Evolutionary conservation across 768 basidiomycete species (phyloP).

Genomic region (Lyophyllum decastes): DNA sequence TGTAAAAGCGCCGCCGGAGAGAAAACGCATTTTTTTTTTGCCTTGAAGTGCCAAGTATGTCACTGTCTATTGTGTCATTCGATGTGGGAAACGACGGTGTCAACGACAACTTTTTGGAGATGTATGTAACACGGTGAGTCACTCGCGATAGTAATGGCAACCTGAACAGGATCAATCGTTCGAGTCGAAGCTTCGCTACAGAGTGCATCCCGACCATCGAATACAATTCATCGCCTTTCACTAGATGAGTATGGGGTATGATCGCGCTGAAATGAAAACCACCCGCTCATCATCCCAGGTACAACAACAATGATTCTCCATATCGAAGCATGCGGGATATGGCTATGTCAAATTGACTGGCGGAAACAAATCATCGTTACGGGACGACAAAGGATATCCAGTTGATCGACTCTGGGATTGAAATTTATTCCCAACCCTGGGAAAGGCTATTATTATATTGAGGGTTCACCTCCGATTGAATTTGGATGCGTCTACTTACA

Average conservation of each 20-base stretch:
- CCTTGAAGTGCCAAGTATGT: background rate
- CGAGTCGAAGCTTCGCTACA: background rate
- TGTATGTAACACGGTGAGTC: background rate
- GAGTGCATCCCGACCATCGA: background rate
- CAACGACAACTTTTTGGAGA: background rate
- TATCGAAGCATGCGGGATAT: background rate
- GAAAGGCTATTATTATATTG: background rate
- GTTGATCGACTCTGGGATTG: background rate
- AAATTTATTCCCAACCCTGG: background rate
- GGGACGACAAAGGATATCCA: background rate
- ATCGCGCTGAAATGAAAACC: background rate
- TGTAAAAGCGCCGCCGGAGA: background rate
- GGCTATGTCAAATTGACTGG: background rate
- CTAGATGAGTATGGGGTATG: background rate
- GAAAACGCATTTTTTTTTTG: background rate
- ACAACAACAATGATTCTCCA: background rate
- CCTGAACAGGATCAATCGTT: background rate
- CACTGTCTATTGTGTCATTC: background rate
- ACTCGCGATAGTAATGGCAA: background rate
- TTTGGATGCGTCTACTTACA: background rate
- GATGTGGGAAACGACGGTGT: background rate
- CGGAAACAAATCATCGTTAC: background rate
- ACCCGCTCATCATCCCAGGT: background rate
- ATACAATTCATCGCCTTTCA: background rate
- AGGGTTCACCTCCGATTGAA: background rate